Percentiles rank a stretch among this genome's conserved stretches.
These are phyloP conservation scores for Coemansia sp. DNA, from an alignment of 192 early-diverging fungal genomes.

Conservation along the genomic window DNA sequence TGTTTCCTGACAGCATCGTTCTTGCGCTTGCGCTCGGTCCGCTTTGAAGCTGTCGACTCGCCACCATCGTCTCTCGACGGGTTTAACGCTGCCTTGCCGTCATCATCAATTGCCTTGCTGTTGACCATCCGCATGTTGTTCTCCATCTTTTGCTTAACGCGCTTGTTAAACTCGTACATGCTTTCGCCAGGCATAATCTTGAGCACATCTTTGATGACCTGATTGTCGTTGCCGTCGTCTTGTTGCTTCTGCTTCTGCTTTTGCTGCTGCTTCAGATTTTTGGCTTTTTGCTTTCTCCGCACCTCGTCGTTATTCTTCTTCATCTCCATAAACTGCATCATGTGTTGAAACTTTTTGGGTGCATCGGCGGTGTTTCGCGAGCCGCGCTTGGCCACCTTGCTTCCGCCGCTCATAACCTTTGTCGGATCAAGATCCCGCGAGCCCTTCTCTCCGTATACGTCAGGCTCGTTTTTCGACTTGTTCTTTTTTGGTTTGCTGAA, in stretches of 20 bases:
- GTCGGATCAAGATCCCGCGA: slow-evolving; percentile 41
- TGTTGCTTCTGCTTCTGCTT: slow-evolving; percentile 6
- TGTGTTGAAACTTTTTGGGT: slow-evolving; percentile 39
- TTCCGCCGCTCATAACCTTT: slow-evolving; percentile 35
- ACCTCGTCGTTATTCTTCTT: slow-evolving; percentile 23
- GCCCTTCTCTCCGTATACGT: slow-evolving; percentile 18
- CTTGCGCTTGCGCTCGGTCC: slow-evolving; percentile 27
- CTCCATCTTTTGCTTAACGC: slow-evolving; percentile 38
- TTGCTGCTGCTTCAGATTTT: slow-evolving; percentile 11
- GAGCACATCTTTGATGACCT: slow-evolving; percentile 20
- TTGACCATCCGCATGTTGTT: slow-evolving; percentile 32
- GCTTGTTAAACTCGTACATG: slow-evolving; percentile 32
- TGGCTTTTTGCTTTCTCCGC: slow-evolving; percentile 2
- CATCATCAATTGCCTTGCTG: slow-evolving; percentile 7
- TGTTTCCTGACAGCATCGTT: slow-evolving; percentile 35
- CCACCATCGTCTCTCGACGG: slow-evolving; percentile 34
- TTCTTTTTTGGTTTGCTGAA: slow-evolving; percentile 44
- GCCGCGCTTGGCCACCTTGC: slow-evolving; percentile 28
- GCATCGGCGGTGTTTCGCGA: slow-evolving; percentile 18
- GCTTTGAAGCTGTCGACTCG: slow-evolving; percentile 18
- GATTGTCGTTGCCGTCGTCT: background rate
- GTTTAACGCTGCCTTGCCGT: slow-evolving; percentile 1
- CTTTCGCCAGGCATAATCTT: slow-evolving; percentile 41
- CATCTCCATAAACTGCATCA: slow-evolving; percentile 33
- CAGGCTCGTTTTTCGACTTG: slow-evolving; percentile 12